These are phyloP conservation scores for Populus pruinosa DNA, from an alignment of 345 rosid genomes.

Conservation along the genomic window DNA sequence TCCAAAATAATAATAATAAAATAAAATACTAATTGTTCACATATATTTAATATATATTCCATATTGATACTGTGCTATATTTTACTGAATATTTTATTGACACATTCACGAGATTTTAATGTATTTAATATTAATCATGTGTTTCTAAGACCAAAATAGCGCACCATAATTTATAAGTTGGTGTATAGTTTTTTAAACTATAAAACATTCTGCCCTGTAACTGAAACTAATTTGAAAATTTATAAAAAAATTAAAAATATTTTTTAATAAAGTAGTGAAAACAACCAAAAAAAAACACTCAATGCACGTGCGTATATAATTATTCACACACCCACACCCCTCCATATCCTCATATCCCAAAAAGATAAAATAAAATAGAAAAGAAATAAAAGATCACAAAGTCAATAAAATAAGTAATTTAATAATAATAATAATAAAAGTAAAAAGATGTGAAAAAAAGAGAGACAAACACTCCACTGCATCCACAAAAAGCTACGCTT, in stretches of 20 bases:
- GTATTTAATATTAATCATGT: too few species aligned
- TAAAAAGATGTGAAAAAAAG: not conserved
- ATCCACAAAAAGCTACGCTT: constrained; percentile 27
- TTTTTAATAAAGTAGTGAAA: not conserved
- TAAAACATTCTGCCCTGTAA: too few species aligned
- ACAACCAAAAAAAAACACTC: not conserved
- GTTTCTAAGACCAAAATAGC: too few species aligned
- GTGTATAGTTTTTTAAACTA: too few species aligned
- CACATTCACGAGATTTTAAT: too few species aligned
- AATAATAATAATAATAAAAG: not conserved
- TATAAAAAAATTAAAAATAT: too few species aligned
- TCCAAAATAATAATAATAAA: too few species aligned
- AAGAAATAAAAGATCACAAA: constrained; percentile 8
- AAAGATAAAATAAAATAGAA: constrained; percentile 1
- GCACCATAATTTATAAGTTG: too few species aligned
- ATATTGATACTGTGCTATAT: not conserved
- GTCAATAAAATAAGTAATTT: not conserved
- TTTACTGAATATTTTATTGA: too few species aligned
- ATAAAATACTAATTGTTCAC: too few species aligned
- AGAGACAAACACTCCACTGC: constrained; percentile 12
- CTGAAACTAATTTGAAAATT: too few species aligned
- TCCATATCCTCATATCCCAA: constrained; percentile 23
- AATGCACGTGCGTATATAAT: constrained; percentile 62
- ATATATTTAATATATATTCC: not conserved
- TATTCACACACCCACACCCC: constrained; percentile 41